Conservation (phyloP, 805 yeast genomes). For the Pachysolen tannophilus region DNA sequence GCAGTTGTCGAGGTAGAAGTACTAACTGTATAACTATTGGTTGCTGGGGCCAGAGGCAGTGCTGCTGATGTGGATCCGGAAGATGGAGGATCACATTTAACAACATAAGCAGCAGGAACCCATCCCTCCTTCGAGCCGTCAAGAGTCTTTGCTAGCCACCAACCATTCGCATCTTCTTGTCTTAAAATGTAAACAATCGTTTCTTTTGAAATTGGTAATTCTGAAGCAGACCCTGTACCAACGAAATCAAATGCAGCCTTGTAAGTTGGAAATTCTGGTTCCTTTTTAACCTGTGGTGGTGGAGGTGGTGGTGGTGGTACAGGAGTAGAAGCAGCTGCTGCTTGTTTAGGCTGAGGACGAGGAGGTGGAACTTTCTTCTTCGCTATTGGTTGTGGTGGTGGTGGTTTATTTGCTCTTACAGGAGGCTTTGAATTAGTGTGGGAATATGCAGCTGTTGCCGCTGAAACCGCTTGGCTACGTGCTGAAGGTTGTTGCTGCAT, state of each 20-base stretch:
- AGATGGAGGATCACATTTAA: constrained; percentile 44
- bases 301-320: constrained; percentile 56
- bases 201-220: constrained; percentile 69
- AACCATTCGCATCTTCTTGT: constrained; percentile 78
- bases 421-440: not conserved
- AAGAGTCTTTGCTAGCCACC: constrained; percentile 83
- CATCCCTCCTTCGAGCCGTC: constrained; percentile 85
- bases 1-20: constrained; percentile 12
- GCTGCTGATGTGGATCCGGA: constrained; percentile 19
- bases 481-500: no score
- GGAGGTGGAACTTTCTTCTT: constrained; percentile 10
- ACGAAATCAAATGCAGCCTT: constrained; percentile 84
- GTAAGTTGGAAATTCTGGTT: constrained; percentile 67
- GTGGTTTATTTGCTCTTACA: constrained; percentile 21
- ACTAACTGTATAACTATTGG: constrained; percentile 15
- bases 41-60: constrained; percentile 26
- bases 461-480: constrained; percentile 26
- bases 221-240: constrained; percentile 79
- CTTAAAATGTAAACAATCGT: constrained; percentile 65
- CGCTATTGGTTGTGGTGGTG: constrained; percentile 10
- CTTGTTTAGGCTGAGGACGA: constrained; percentile 11
- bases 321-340: constrained; percentile 15
- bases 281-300: constrained; percentile 54
- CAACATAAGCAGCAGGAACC: constrained; percentile 94
- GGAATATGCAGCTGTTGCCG: constrained; percentile 27